Evolutionary conservation across 2,329 filamentous ascomycete species (phyloP).

Genomic region (Colletotrichum musae): DNA sequence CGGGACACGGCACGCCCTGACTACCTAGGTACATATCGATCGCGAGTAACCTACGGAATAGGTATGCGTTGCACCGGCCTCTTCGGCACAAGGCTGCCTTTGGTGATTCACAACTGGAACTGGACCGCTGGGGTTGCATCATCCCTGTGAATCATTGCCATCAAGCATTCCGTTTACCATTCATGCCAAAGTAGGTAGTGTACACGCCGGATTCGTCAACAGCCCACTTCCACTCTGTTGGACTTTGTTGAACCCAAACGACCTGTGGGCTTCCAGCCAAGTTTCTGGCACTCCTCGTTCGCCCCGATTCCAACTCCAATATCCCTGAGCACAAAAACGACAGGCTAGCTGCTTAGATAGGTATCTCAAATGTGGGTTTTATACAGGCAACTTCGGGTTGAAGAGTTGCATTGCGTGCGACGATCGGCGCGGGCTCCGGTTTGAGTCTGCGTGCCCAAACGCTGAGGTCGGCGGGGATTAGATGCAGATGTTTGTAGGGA

Average conservation of each 20-base stretch:
- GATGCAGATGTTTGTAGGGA: background rate
- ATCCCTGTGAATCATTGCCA: constrained; percentile 1
- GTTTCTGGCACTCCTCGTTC: constrained; percentile 11
- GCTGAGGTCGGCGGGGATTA: background rate
- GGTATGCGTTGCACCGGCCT: too few relatives aligned
- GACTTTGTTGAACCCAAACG: constrained; percentile 1
- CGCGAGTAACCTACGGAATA: background rate
- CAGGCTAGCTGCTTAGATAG: constrained; percentile 37
- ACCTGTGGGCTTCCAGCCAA: constrained; percentile 14
- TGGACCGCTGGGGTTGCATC: background rate
- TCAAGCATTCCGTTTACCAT: constrained; percentile 13
- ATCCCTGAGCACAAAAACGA: constrained; percentile 40
- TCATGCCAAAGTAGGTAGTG: constrained; percentile 28
- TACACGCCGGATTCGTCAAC: constrained; percentile 24
- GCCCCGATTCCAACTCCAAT: constrained; percentile 36
- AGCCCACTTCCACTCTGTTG: background rate
- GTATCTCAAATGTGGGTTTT: constrained; percentile 41
- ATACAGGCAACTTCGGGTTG: constrained; percentile 32
- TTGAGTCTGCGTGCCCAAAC: background rate
- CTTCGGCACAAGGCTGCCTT: background rate
- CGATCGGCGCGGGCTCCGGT: background rate
- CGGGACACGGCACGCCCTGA: too few relatives aligned
- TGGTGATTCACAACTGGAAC: background rate
- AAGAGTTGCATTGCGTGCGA: constrained; percentile 17
- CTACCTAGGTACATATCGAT: too few relatives aligned